Base-by-base conservation (phyloP, 768 basidiomycete species). In the Psilocybe sp. region DNA sequence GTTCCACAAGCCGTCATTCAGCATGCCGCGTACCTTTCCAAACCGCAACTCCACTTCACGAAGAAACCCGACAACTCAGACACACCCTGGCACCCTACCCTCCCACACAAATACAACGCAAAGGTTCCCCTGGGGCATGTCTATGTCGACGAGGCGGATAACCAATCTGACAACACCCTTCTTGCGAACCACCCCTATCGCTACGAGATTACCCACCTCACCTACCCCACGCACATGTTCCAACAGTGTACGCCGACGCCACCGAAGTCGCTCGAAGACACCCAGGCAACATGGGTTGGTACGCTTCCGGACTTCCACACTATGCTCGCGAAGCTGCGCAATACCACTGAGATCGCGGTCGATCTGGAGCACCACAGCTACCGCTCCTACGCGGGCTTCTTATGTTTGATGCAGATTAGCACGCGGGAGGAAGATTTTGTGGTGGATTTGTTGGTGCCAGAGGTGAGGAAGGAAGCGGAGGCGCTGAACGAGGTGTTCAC, bases 331-430 rank as follows among this genome's bases (percentile, higher is more conserved):
- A 76, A 79, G 49, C 76, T 98, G n/a, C 78, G 78, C 20, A 62
- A 64, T 5, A 78, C 75, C n/a, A 69, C 68, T 19, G 94, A 96
- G 65, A 83, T 98, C 46, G 96, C 97, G 0, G 78, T 99, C 19
- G 97, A 99, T 68, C 72, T 99, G 23, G 96, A 99, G 69, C 89
- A 98, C 63, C 94, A 98, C 73, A 87, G 81, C 53, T 90, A 88
- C 59, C 79, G 94, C 34, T 84, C 87, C 4, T 98, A 88, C 64
- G 66, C 68, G 10, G 96, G 97, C 2, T 92, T 98, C 60, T 76
- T 97, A 19, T 97, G 94, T 61, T 71, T 99, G 48, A 96, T 98
- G 84, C 93, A 96, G 65, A 78, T 95, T 52, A 89, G 89, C 58
- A 92, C 89, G 8, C 71, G 93, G 47, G 77, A 84, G 5, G 77